Evolutionary conservation across 345 rosid species (phyloP).

Genomic region (Erucastrum elatum): DNA sequence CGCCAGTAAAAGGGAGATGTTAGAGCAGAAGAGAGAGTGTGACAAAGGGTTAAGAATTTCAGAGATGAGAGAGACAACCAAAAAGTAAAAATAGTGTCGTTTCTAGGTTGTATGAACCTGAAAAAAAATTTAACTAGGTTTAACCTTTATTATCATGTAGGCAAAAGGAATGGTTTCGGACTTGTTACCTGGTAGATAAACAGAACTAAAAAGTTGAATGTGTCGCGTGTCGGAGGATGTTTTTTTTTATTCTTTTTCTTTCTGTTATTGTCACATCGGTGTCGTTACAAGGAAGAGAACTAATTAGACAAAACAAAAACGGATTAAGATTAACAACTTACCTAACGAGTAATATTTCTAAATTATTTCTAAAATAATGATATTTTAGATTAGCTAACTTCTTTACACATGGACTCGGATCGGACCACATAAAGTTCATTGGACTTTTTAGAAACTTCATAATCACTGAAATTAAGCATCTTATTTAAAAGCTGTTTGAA

Average conservation of each 20-base stretch:
- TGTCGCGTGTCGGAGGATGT: slow-evolving; percentile 1
- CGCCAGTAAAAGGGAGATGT: neutral
- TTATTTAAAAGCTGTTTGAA: neutral
- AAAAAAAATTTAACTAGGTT: slow-evolving; percentile 15
- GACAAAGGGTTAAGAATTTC: neutral
- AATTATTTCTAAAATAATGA: neutral
- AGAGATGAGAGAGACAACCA: neutral
- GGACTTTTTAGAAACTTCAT: neutral
- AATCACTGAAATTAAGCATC: neutral
- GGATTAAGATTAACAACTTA: neutral
- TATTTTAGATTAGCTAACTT: neutral
- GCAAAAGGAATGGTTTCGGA: slow-evolving; percentile 7
- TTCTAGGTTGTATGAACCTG: neutral
- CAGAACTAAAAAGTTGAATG: neutral
- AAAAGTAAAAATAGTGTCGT: neutral
- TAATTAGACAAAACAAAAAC: neutral
- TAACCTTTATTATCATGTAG: neutral
- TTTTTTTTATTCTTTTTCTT: neutral
- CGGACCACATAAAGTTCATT: neutral
- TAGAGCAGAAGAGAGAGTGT: neutral
- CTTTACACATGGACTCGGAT: neutral
- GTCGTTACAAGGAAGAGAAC: neutral
- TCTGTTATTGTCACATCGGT: neutral
- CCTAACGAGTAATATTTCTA: no score
- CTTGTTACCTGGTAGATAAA: slow-evolving; percentile 10